phyloP scores from a whole-genome alignment of 2,329 filamentous ascomycete genomes.

The Pestalotiopsis sp. region DNA sequence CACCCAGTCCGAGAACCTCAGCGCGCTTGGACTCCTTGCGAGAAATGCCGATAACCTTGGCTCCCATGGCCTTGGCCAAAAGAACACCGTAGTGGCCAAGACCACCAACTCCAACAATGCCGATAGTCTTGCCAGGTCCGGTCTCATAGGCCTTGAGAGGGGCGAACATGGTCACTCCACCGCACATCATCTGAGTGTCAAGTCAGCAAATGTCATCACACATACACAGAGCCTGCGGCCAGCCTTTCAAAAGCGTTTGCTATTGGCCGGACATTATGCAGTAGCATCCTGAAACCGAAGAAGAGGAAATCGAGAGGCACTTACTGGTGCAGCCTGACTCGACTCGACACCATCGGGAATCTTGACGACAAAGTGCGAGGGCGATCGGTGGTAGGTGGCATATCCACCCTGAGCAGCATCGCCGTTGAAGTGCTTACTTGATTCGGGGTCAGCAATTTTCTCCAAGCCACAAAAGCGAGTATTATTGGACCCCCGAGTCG shows the following conservation, averaged over 20 bases:
- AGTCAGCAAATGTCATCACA: neutral
- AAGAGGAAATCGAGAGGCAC: neutral
- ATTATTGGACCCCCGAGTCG: too few species aligned
- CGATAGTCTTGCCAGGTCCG: slow-evolving; percentile 65
- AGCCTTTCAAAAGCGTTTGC: too few species aligned
- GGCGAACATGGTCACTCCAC: slow-evolving; percentile 63
- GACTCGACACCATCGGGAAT: slow-evolving; percentile 38
- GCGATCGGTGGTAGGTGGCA: slow-evolving; percentile 21
- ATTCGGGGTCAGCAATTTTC: neutral
- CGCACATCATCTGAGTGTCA: slow-evolving; percentile 57
- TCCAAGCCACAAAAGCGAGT: neutral
- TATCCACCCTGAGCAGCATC: slow-evolving; percentile 57
- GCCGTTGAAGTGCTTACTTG: slow-evolving; percentile 41
- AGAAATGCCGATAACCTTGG: slow-evolving; percentile 58
- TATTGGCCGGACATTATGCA: neutral
- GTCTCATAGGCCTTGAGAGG: slow-evolving; percentile 61
- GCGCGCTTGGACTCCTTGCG: slow-evolving; percentile 48
- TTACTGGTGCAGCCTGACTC: slow-evolving; percentile 45
- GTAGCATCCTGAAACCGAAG: neutral
- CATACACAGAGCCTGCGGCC: too few species aligned
- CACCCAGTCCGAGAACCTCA: slow-evolving; percentile 55
- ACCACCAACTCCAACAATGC: slow-evolving; percentile 65
- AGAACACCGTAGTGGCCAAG: slow-evolving; percentile 68
- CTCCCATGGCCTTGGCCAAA: slow-evolving; percentile 64
- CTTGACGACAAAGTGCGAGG: slow-evolving; percentile 43